Evolutionary conservation across 163 green algal genomes (phyloP), one percentile per base, ranked within the genome.

Genomic region (Scenedesmus sp.): DNA sequence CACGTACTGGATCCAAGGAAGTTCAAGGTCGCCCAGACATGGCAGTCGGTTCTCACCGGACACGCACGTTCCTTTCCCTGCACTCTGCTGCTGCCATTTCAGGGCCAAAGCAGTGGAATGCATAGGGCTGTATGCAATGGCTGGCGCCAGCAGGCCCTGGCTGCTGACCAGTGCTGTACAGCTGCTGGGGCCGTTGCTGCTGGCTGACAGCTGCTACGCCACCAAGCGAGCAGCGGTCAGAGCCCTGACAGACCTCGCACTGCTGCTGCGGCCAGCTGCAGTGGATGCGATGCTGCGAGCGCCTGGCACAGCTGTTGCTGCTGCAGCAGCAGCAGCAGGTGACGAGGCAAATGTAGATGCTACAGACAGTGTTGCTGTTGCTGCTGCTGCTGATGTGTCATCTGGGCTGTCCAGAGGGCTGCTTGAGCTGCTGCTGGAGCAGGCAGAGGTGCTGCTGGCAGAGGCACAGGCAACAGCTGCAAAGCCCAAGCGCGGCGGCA

Each of bases 81-180:
- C 34, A 46, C 34, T 46, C 74, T 54, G 74, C 74, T 55, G 74
- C 74, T 56, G 74, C 74, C 9, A 15, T 52, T 8, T 4, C 84
- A 92, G 90, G 70, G 90, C 84, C 26, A 82, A 46, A 13, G 90
- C 90, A 34, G 54, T 92, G 16, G 90, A 92, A 26, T 90, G 90
- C 55, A 83, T 87, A 15, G 83, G 54, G 5, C 83, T 90, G 54
- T 90, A 88, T 34, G 83, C 83, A 18, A n/a, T 92, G 57, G 83
- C 64, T 46, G 88, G 52, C 15, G 57, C 57, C 3, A 26, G 70
- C 55, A 88, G 16, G 20, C 62, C 74, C 20, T 54, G 55, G n/a
- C 67, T 85, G 5, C 64, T 86, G 18, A 59, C 67, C 23, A 79
- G 16, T 18, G 83, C 83, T 16, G 90, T 87, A 16, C 83, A 84